Percentiles rank a stretch among this genome's conserved stretches.
Conservation (phyloP, 2,329 filamentous ascomycete species). For the Tolypocladium capitatum region DNA sequence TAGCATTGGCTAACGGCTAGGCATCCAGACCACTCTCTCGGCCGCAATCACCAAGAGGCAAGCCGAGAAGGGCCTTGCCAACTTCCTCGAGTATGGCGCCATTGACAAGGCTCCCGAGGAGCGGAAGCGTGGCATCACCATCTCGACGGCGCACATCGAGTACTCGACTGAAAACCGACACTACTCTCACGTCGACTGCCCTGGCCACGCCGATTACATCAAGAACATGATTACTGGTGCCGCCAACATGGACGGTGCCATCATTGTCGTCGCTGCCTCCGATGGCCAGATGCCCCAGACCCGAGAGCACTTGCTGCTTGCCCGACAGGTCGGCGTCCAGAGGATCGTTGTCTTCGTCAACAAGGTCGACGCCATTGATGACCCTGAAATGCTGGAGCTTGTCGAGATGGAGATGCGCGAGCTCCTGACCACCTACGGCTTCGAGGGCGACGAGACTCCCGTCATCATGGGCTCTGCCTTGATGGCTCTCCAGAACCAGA, state of each 20-base stretch:
- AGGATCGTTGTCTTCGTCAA: conserved; percentile 99
- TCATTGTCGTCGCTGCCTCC: conserved; percentile 95
- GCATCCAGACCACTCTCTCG: conserved; percentile 79
- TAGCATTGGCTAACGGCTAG: conserved; percentile 5
- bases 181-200: conserved; percentile 99
- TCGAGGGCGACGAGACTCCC: conserved; percentile 95
- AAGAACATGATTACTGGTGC: conserved; percentile 99
- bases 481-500: conserved; percentile 78
- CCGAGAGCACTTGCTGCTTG: conserved; percentile 92
- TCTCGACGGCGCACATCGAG: conserved; percentile 96
- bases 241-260: conserved; percentile 97
- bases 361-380: conserved; percentile 95
- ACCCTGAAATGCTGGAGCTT: conserved; percentile 98
- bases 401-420: conserved; percentile 99
- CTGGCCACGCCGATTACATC: conserved; percentile 99
- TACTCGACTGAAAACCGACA: conserved; percentile 89
- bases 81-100: conserved; percentile 90
- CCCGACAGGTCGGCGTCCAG: conserved; percentile 96
- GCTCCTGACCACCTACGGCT: conserved; percentile 81
- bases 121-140: conserved; percentile 99
- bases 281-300: conserved; percentile 99
- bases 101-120: conserved; percentile 99
- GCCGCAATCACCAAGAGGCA: conserved; percentile 98
- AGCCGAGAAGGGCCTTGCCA: conserved; percentile 84
- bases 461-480: conserved; percentile 96